Percentiles rank a stretch among this genome's conserved stretches.
Evolutionary conservation across 2,329 filamentous ascomycete species (phyloP).

Genomic region (Cordyceps tenuipes): DNA sequence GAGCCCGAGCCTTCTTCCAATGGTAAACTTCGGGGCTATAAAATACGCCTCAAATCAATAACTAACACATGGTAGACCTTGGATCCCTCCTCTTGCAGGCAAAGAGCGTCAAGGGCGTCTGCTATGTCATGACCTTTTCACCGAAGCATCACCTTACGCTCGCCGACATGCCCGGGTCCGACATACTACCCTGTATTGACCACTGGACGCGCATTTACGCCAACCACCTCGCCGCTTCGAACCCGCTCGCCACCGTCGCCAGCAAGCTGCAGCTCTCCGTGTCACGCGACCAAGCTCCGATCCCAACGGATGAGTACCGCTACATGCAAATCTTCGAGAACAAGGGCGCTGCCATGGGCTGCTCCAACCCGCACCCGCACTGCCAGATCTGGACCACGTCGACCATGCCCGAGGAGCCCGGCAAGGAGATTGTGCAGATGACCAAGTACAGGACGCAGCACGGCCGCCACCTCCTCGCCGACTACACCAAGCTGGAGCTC

Average conservation of each 20-base stretch:
- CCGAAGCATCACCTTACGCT: constrained; percentile 85
- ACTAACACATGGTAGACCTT: constrained; percentile 45
- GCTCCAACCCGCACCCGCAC: constrained; percentile 96
- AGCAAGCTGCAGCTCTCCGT: constrained; percentile 33
- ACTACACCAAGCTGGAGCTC: constrained; percentile 78
- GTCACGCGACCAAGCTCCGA: constrained; percentile 26
- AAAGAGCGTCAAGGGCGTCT: constrained; percentile 84
- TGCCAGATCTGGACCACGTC: constrained; percentile 96
- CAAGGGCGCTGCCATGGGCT: constrained; percentile 96
- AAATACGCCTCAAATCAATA: not conserved
- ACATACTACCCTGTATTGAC: constrained; percentile 76
- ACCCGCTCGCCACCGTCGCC: constrained; percentile 44
- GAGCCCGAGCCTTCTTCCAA: constrained; percentile 31
- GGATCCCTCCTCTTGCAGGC: constrained; percentile 71
- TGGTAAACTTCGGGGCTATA: constrained; percentile 16
- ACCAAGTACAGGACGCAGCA: constrained; percentile 68
- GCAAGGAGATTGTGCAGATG: constrained; percentile 69
- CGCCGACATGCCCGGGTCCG: constrained; percentile 69
- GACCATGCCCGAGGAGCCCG: constrained; percentile 80
- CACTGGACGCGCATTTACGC: constrained; percentile 91
- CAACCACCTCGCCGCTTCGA: constrained; percentile 65
- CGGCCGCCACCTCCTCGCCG: constrained; percentile 67
- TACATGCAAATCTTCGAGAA: constrained; percentile 99
- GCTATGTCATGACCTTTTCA: constrained; percentile 94
- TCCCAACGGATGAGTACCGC: constrained; percentile 67